Percentiles rank a stretch among this genome's conserved stretches.
Conservation (phyloP, 2,329 filamentous ascomycete species). For the Microcyclosporella mali region DNA sequence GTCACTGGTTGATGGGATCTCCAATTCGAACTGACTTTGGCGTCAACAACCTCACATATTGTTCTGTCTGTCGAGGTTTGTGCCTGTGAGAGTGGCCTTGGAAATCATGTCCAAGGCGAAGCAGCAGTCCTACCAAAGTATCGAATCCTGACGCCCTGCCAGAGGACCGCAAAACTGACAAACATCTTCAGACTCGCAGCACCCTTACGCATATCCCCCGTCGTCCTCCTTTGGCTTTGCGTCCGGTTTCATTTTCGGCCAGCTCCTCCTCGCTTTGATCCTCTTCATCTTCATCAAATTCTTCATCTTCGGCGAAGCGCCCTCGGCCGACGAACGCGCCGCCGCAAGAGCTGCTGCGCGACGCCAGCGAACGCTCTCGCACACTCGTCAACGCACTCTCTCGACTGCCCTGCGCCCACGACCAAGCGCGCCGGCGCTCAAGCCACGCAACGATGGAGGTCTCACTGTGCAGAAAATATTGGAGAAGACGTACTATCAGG, state of each 20-base stretch:
- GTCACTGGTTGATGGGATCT: too few species aligned
- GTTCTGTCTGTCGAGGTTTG: too few species aligned
- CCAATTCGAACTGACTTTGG: too few species aligned
- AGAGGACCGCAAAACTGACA: not conserved
- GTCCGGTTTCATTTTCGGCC: constrained; percentile 85
- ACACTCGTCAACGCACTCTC: constrained; percentile 44
- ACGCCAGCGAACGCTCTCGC: constrained; percentile 65
- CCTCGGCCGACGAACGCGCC: constrained; percentile 73
- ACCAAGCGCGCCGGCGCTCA: constrained; percentile 24
- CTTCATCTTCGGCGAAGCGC: constrained; percentile 97
- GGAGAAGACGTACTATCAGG: constrained; percentile 96
- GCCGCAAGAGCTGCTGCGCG: constrained; percentile 68
- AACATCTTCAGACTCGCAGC: constrained; percentile 14
- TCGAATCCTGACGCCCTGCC: not conserved
- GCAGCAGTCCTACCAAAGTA: constrained; percentile 27
- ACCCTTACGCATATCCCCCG: constrained; percentile 17
- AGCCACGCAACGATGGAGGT: constrained; percentile 26
- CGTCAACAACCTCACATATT: too few species aligned
- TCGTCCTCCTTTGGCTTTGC: constrained; percentile 61
- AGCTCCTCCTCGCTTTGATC: constrained; percentile 84
- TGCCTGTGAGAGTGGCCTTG: too few species aligned
- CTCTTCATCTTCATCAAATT: constrained; percentile 97
- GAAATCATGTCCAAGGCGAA: constrained; percentile 33
- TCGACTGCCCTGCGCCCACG: constrained; percentile 31
- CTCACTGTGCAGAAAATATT: constrained; percentile 91